A percentile compares a stretch with the other conserved stretches of the same genome.
These are phyloP conservation scores for Schwanniomyces polymorphus DNA, from an alignment of 805 yeast species.

Conservation along the genomic window DNA sequence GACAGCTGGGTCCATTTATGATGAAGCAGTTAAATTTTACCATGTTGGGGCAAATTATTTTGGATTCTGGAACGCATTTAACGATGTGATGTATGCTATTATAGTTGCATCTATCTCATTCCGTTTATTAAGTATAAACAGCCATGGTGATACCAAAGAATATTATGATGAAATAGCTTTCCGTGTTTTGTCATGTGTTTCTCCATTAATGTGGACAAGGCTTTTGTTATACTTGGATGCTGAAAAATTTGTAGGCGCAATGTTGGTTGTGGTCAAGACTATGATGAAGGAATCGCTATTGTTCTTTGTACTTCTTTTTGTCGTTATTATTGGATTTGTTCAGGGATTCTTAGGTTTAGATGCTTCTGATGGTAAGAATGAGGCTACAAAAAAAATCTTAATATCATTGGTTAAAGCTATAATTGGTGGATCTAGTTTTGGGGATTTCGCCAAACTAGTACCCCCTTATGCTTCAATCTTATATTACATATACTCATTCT, in stretches of 20 bases:
- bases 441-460: conserved; percentile 67
- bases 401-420: conserved; percentile 69
- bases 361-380: conserved; percentile 81
- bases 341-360: conserved; percentile 89
- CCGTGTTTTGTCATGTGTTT: conserved; percentile 71
- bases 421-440: conserved; percentile 72
- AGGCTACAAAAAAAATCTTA: conserved; percentile 65
- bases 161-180: conserved; percentile 59
- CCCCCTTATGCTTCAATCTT: conserved; percentile 84
- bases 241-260: conserved; percentile 79
- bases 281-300: conserved; percentile 87
- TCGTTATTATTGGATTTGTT: conserved; percentile 75
- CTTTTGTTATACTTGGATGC: conserved; percentile 76
- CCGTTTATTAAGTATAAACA: conserved; percentile 45
- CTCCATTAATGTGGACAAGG: conserved; percentile 87
- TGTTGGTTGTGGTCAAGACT: conserved; percentile 80
- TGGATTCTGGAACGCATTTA: conserved; percentile 79
- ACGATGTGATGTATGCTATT: conserved; percentile 64
- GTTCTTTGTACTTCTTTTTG: conserved; percentile 70
- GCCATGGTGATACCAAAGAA: conserved; percentile 18
- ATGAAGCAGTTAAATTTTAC: conserved; percentile 69
- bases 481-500: conserved; percentile 75
- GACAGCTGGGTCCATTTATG: conserved; percentile 64
- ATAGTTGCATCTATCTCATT: conserved; percentile 53
- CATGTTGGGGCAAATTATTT: conserved; percentile 74